Evolutionary conservation across 2,329 filamentous ascomycete genomes (phyloP).

Genomic region (Ophiocordyceps robertsii): DNA sequence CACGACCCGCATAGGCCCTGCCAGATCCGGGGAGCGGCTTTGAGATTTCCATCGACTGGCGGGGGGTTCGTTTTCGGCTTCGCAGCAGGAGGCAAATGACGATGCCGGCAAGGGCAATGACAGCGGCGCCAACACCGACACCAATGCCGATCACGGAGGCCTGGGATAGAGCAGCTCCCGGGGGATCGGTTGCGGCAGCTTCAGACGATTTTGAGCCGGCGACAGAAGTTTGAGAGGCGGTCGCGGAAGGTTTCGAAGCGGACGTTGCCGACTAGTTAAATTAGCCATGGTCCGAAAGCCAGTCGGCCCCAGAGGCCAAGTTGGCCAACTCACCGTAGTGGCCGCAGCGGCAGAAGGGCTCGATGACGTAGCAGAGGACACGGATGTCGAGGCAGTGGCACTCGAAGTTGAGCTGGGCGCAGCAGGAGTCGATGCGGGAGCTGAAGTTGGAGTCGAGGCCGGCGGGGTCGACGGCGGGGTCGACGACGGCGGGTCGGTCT

Average conservation of each 20-base stretch:
- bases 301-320: not conserved
- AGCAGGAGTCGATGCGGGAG: not conserved
- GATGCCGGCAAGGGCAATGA: slow-evolving; percentile 23
- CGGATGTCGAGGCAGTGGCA: not conserved
- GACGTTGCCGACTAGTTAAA: not conserved
- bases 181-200: slow-evolving; percentile 1
- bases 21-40: slow-evolving; percentile 35
- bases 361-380: not conserved
- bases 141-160: slow-evolving; percentile 36
- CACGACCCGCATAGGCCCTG: slow-evolving; percentile 20
- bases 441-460: not conserved
- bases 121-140: slow-evolving; percentile 29
- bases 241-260: not conserved
- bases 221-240: slow-evolving; percentile 1
- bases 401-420: not conserved
- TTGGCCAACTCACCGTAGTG: not conserved
- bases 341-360: not conserved
- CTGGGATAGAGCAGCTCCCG: slow-evolving; percentile 20
- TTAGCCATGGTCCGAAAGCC: not conserved
- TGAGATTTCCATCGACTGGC: slow-evolving; percentile 30
- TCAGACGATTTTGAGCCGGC: slow-evolving; percentile 4
- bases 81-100: slow-evolving; percentile 24
- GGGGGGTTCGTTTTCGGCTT: slow-evolving; percentile 11
- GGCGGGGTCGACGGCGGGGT: not conserved
- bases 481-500: not conserved